Evolutionary conservation across 1,284 basidiomycete species (phyloP).

Genomic region (Sphaerobolus stellatus): DNA sequence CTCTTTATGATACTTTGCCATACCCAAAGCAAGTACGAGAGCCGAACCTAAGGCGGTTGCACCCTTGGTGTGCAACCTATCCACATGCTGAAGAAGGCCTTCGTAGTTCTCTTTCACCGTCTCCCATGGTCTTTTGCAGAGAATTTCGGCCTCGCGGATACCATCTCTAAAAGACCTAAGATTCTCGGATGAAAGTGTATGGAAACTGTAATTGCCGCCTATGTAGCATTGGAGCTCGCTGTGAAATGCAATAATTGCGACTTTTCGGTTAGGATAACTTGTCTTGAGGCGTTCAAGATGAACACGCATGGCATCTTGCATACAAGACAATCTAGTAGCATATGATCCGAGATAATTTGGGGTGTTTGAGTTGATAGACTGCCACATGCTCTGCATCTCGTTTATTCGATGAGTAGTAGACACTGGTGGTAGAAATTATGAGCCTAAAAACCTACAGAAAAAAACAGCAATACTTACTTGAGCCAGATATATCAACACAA

Average conservation of each 20-base stretch:
- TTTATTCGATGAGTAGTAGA: conserved; percentile 1
- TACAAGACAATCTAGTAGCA: conserved; percentile 7
- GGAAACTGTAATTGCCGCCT: conserved; percentile 2
- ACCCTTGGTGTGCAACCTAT: not conserved
- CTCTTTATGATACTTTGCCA: conserved; percentile 4
- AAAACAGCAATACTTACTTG: conserved; percentile 2
- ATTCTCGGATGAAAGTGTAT: too few relatives aligned
- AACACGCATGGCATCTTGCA: conserved; percentile 12
- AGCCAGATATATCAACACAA: conserved; percentile 12
- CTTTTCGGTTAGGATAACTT: conserved; percentile 7
- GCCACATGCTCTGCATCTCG: conserved; percentile 11
- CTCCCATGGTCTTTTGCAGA: conserved; percentile 5
- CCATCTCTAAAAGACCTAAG: too few relatives aligned
- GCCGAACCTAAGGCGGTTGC: conserved; percentile 9
- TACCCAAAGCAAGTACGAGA: conserved; percentile 7
- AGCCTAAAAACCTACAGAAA: not conserved
- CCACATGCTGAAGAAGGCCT: not conserved
- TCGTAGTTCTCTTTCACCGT: not conserved
- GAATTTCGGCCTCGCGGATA: too few relatives aligned
- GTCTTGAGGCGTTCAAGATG: conserved; percentile 12
- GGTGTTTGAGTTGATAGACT: not conserved
- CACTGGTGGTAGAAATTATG: conserved; percentile 1
- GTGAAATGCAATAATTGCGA: conserved; percentile 12
- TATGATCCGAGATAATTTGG: not conserved
- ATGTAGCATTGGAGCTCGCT: conserved; percentile 7